phyloP scores from a whole-genome alignment of 1,284 basidiomycete genomes.

The Clitocybe nebularis region DNA sequence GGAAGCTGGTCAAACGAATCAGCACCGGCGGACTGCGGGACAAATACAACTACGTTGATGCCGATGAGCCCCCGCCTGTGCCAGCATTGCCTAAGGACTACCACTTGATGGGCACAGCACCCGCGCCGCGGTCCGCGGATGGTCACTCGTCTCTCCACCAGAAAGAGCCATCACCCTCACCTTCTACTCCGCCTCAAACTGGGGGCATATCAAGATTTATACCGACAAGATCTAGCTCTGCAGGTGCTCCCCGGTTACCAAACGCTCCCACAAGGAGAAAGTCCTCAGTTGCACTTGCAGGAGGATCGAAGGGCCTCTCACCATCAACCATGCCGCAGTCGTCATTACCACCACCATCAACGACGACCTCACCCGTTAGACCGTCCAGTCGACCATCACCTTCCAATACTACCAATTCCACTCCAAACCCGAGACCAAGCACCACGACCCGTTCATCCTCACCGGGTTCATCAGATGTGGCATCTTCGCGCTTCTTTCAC shows the following conservation, averaged over 20 bases:
- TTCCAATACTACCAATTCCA: neutral
- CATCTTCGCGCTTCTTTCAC: constrained; percentile 48
- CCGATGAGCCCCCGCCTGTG: constrained; percentile 48
- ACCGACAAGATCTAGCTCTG: constrained; percentile 1
- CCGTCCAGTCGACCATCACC: neutral
- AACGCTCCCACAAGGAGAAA: neutral
- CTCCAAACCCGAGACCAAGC: constrained; percentile 27
- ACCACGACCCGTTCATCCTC: constrained; percentile 45
- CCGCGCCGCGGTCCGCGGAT: neutral
- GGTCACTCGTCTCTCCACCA: neutral
- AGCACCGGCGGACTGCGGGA: constrained; percentile 62
- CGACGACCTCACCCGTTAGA: neutral
- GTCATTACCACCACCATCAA: constrained; percentile 3
- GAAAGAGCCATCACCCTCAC: neutral
- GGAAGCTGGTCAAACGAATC: constrained; percentile 67
- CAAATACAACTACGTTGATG: constrained; percentile 33
- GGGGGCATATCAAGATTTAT: constrained; percentile 2
- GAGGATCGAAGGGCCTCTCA: neutral
- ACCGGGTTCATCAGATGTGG: constrained; percentile 52
- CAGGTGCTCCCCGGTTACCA: neutral
- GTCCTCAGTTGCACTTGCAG: neutral
- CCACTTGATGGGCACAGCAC: neutral
- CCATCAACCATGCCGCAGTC: constrained; percentile 2
- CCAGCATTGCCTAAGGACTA: constrained; percentile 50
- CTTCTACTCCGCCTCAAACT: neutral